These are phyloP conservation scores for Stephania cephalantha DNA, from an alignment of 164 flowering plant genomes.

Conservation along the genomic window DNA sequence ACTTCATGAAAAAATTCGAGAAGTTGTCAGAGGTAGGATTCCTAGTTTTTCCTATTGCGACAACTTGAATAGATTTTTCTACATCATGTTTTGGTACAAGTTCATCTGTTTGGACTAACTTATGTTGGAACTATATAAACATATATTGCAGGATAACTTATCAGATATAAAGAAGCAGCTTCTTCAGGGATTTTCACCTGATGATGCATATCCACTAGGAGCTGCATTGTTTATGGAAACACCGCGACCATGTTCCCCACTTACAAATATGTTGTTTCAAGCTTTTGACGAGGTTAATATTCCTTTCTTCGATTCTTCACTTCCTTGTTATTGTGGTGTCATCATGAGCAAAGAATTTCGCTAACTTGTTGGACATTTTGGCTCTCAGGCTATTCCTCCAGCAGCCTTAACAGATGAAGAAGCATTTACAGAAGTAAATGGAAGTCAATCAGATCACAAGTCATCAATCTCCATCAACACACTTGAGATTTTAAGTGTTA, in stretches of 20 bases:
- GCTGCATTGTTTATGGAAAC: conserved; percentile 73
- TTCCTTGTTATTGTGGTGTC: background rate
- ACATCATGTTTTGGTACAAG: background rate
- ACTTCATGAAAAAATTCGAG: conserved; percentile 37
- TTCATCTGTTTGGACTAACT: background rate
- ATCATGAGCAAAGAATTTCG: background rate
- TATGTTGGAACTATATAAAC: background rate
- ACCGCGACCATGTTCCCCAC: conserved; percentile 67
- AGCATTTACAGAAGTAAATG: conserved; percentile 43
- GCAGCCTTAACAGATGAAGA: conserved; percentile 54
- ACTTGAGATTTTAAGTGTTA: conserved; percentile 61
- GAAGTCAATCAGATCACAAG: conserved; percentile 60
- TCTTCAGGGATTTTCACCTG: conserved; percentile 59
- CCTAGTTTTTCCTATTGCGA: background rate
- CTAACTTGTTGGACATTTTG: conserved; percentile 6
- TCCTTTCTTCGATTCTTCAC: background rate
- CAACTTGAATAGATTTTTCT: background rate
- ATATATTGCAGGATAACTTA: conserved; percentile 50
- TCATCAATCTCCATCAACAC: conserved; percentile 45
- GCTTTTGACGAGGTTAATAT: conserved; percentile 55
- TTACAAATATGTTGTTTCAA: conserved; percentile 43
- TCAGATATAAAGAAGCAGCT: conserved; percentile 48
- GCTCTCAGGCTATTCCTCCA: conserved; percentile 37
- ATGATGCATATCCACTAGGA: conserved; percentile 70
- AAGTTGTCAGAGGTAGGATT: conserved; percentile 55